These are phyloP conservation scores for Colletotrichum graminicola DNA, from an alignment of 2,329 filamentous ascomycete species.

Conservation along the genomic window DNA sequence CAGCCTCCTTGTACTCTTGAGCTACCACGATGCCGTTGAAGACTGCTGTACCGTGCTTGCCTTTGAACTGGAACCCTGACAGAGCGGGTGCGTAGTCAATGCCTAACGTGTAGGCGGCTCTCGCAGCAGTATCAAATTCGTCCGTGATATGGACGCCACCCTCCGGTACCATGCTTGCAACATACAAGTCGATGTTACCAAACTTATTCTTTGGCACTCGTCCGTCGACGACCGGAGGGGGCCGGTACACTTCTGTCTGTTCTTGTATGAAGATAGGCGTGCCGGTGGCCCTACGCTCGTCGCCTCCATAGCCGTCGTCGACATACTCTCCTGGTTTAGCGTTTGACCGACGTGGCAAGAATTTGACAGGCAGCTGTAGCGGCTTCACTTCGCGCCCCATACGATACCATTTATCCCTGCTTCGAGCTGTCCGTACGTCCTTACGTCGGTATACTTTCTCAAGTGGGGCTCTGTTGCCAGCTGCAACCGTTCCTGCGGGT, in stretches of 20 bases:
- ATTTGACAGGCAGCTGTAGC: slow-evolving; percentile 86
- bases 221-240: slow-evolving; percentile 81
- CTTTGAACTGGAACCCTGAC: slow-evolving; percentile 89
- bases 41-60: slow-evolving; percentile 86
- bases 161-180: slow-evolving; percentile 88
- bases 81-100: slow-evolving; percentile 92
- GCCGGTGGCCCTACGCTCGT: slow-evolving; percentile 60
- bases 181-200: slow-evolving; percentile 94
- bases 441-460: slow-evolving; percentile 86
- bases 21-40: slow-evolving; percentile 84
- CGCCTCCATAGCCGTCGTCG: slow-evolving; percentile 59
- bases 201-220: slow-evolving; percentile 90
- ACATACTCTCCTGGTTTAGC: slow-evolving; percentile 44
- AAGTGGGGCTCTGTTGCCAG: slow-evolving; percentile 71
- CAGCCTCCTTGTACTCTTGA: slow-evolving; percentile 76
- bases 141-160: slow-evolving; percentile 79
- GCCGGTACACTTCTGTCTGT: slow-evolving; percentile 79
- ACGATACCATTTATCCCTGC: slow-evolving; percentile 90
- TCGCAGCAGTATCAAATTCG: slow-evolving; percentile 67
- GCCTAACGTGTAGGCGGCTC: slow-evolving; percentile 80
- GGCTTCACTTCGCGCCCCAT: slow-evolving; percentile 83
- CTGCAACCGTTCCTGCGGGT: slow-evolving; percentile 81
- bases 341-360: slow-evolving; percentile 65
- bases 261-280: slow-evolving; percentile 71
- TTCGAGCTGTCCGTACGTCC: slow-evolving; percentile 84